A percentile compares a stretch with the other conserved stretches of the same genome.
Conservation (phyloP, 2,329 filamentous ascomycete species). For the Microsporum audouinii region DNA sequence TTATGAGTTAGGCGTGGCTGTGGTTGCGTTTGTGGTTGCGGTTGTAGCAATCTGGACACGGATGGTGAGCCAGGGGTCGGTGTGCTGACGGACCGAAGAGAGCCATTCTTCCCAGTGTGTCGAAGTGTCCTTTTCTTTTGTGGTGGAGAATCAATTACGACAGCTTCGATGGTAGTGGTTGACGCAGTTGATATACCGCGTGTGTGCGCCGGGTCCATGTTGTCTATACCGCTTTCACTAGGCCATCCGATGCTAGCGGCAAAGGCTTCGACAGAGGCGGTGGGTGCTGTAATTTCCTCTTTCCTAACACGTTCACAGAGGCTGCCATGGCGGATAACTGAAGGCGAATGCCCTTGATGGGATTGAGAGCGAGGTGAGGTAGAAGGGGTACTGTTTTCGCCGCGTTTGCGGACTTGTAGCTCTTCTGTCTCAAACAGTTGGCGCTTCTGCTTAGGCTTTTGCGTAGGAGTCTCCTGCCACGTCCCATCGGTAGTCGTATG, state of each 20-base stretch:
- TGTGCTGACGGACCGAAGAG: conserved; percentile 39
- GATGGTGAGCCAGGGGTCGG: conserved; percentile 17
- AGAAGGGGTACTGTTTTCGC: not conserved
- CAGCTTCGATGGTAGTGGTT: conserved; percentile 45
- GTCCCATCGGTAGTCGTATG: not conserved
- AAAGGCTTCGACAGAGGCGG: conserved; percentile 37
- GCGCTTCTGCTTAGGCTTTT: not conserved
- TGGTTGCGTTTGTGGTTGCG: conserved; percentile 19
- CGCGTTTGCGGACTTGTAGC: not conserved
- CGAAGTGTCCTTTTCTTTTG: conserved; percentile 38
- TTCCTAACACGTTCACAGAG: conserved; percentile 2
- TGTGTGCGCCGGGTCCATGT: conserved; percentile 19
- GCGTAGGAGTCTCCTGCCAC: not conserved
- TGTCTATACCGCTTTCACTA: conserved; percentile 20
- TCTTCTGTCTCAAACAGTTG: not conserved
- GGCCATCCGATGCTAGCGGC: conserved; percentile 43
- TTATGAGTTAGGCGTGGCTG: conserved; percentile 41
- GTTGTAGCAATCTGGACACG: not conserved
- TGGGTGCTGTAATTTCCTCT: not conserved
- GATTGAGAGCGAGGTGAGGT: not conserved
- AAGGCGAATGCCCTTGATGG: not conserved
- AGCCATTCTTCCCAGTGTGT: conserved; percentile 44
- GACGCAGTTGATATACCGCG: conserved; percentile 42
- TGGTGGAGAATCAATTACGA: conserved; percentile 42
- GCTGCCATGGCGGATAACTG: not conserved